phyloP scores from a whole-genome alignment of 129 eudicot species.

The Centaurea solstitialis region DNA sequence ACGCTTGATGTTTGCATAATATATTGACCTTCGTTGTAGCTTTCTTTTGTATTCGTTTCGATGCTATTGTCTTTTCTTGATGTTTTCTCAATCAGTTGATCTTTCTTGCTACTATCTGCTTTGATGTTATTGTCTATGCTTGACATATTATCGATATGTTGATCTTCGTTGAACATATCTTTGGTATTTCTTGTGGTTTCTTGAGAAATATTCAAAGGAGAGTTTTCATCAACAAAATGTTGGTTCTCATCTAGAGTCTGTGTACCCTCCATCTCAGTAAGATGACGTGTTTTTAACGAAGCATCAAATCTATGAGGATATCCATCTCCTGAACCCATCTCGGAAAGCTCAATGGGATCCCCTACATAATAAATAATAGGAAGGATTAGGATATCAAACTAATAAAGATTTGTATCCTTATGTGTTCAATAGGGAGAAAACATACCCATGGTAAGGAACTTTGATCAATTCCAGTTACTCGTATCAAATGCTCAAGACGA shows the following conservation, averaged over 20 bases:
- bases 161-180: conserved; percentile 57
- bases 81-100: conserved; percentile 33
- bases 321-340: conserved; percentile 39
- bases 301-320: conserved; percentile 40
- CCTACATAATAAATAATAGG: conserved; percentile 27
- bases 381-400: conserved; percentile 8
- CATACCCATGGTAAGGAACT: conserved; percentile 49
- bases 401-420: not conserved
- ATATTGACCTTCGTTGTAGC: conserved; percentile 54
- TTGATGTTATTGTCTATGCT: not conserved
- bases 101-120: conserved; percentile 7
- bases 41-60: conserved; percentile 48
- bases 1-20: conserved; percentile 23
- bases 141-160: conserved; percentile 27
- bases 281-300: conserved; percentile 28
- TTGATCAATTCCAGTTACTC: conserved; percentile 34
- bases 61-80: not conserved
- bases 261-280: conserved; percentile 16
- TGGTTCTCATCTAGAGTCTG: conserved; percentile 37
- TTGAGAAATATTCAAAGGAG: conserved; percentile 47
- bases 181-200: conserved; percentile 33
- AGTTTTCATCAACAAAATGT: conserved; percentile 48
- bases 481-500: conserved; percentile 53
- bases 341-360: conserved; percentile 26
- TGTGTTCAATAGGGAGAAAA: not conserved